Conservation (phyloP, 2,329 filamentous ascomycete genomes). For the Alternaria panax region DNA sequence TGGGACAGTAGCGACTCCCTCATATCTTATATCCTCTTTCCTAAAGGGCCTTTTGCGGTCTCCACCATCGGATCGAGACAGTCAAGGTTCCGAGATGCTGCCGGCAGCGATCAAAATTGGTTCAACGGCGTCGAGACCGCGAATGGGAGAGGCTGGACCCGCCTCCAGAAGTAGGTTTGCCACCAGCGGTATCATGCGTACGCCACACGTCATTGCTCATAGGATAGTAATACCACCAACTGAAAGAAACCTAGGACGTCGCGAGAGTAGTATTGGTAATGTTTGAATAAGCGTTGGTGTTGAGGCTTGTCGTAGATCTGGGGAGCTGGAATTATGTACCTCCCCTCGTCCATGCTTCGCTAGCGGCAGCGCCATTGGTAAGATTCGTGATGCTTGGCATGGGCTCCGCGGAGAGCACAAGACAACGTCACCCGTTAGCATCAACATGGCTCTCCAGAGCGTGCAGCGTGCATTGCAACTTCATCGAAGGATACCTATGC, state of each 20-base stretch:
- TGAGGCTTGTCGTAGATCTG: constrained; percentile 17
- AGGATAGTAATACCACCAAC: constrained; percentile 2
- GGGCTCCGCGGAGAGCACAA: constrained; percentile 12
- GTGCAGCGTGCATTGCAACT: background rate
- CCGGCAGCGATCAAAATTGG: constrained; percentile 28
- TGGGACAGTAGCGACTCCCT: constrained; percentile 24
- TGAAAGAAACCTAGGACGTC: background rate
- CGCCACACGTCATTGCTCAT: constrained; percentile 26
- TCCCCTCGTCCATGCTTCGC: constrained; percentile 8
- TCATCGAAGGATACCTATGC: no score
- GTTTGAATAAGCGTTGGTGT: constrained; percentile 9
- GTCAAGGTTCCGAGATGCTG: constrained; percentile 35
- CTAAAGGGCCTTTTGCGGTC: constrained; percentile 48
- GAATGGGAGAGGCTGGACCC: constrained; percentile 32
- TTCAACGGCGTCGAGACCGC: constrained; percentile 23
- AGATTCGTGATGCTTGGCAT: constrained; percentile 18
- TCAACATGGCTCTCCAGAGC: background rate
- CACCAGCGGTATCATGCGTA: constrained; percentile 15
- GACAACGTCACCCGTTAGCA: constrained; percentile 10
- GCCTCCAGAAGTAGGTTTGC: constrained; percentile 20
- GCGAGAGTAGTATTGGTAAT: background rate
- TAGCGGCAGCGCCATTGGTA: constrained; percentile 18
- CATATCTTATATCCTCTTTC: constrained; percentile 37
- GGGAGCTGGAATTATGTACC: constrained; percentile 10
- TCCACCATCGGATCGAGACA: constrained; percentile 24